Evolutionary conservation across 2,329 filamentous ascomycete species (phyloP).

Genomic region (Massarina eburnea): DNA sequence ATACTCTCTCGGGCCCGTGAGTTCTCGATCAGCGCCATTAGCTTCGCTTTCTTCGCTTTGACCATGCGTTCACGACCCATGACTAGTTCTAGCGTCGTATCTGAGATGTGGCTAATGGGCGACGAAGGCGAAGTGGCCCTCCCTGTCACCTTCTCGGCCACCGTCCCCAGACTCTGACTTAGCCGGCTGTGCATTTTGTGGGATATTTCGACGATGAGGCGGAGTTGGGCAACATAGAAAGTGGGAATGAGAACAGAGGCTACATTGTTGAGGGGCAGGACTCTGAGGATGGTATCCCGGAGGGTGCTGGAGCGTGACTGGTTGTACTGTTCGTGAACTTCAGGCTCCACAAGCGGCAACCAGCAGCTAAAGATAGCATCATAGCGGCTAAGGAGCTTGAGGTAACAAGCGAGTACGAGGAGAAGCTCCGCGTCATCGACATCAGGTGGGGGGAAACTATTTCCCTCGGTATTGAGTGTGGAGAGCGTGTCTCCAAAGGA

Average conservation of each 20-base stretch:
- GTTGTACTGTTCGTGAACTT: neutral
- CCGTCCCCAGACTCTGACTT: neutral
- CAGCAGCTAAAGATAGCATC: conserved; percentile 1
- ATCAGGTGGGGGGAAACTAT: neutral
- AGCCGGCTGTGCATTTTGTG: neutral
- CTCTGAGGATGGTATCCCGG: neutral
- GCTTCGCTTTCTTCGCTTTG: neutral
- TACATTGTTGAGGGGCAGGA: neutral
- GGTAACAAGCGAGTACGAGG: neutral
- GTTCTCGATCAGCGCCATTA: neutral
- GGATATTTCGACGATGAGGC: neutral
- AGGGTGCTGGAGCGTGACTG: neutral
- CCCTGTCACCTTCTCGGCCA: neutral
- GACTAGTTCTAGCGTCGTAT: neutral
- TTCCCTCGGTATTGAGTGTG: neutral
- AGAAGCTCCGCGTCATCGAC: conserved; percentile 1
- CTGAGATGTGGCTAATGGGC: neutral
- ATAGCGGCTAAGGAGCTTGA: conserved; percentile 1
- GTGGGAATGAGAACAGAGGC: neutral
- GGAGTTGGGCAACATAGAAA: conserved; percentile 2
- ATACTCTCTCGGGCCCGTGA: neutral
- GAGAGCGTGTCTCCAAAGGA: neutral
- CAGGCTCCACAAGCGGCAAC: neutral
- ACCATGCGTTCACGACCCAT: neutral
- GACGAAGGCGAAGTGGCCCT: neutral